Evolutionary conservation across 495 filamentous ascomycete genomes (phyloP).

Genomic region (Neurospora sp.): DNA sequence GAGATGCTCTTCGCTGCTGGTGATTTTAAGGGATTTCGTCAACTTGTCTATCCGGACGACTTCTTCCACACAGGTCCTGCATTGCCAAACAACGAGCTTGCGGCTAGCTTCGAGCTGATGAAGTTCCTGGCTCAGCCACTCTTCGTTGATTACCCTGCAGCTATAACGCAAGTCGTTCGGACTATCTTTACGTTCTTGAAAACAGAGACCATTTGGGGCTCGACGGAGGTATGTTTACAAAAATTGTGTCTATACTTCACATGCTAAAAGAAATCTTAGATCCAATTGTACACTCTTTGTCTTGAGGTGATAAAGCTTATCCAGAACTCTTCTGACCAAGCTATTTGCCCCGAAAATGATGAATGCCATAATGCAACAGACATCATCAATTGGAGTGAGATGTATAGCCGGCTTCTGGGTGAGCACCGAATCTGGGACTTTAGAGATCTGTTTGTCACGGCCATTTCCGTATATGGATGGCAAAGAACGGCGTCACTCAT

Average conservation of each 20-base stretch:
- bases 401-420: constrained; percentile 6
- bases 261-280: not conserved
- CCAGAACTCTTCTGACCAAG: not conserved
- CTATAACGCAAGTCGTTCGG: not conserved
- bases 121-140: not conserved
- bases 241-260: not conserved
- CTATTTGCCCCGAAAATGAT: not conserved
- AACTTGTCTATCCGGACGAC: not conserved
- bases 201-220: not conserved
- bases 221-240: constrained; percentile 8
- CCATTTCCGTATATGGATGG: constrained; percentile 6
- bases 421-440: constrained; percentile 14
- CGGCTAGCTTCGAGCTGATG: constrained; percentile 4
- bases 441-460: constrained; percentile 9
- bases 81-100: not conserved
- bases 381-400: constrained; percentile 1
- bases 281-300: constrained; percentile 3
- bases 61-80: not conserved
- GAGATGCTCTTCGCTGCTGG: constrained; percentile 13
- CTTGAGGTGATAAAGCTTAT: constrained; percentile 1
- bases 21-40: constrained; percentile 5
- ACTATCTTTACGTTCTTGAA: not conserved
- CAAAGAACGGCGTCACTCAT: not conserved
- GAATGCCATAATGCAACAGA: not conserved
- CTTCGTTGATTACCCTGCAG: not conserved